Evolutionary conservation across 1,139 yeast genomes (phyloP).

Genomic region (Meyerozyma guilliermondii): DNA sequence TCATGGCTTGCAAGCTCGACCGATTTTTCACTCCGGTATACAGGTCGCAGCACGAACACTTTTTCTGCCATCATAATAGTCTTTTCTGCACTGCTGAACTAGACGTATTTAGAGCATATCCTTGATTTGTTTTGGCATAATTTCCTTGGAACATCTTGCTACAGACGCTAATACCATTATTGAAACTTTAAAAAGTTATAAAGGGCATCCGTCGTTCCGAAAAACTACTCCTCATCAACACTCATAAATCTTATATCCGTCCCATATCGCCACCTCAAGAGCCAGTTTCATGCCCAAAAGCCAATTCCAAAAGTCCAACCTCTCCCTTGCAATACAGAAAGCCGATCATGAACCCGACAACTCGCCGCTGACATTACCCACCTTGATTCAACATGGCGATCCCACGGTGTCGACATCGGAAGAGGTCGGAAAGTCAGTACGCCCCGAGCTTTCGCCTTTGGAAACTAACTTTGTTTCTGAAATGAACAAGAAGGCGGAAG

Average conservation of each 20-base stretch:
- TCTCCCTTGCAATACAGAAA: constrained; percentile 43
- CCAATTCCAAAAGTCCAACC: constrained; percentile 33
- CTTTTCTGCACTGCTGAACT: background rate
- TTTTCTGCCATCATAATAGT: background rate
- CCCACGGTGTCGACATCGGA: constrained; percentile 16
- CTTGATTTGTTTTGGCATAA: background rate
- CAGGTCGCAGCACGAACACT: background rate
- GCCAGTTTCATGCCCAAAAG: constrained; percentile 25
- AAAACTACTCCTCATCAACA: background rate
- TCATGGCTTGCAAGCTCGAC: too few relatives aligned
- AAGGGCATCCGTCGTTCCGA: background rate
- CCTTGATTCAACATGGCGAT: constrained; percentile 11
- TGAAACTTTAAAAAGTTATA: background rate
- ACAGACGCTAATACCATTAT: too few relatives aligned
- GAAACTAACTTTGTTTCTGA: constrained; percentile 25
- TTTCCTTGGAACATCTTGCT: background rate
- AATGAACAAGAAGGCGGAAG: background rate
- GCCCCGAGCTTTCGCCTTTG: constrained; percentile 34
- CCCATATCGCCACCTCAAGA: background rate
- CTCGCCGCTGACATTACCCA: constrained; percentile 10
- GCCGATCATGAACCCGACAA: constrained; percentile 21
- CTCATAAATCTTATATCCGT: background rate
- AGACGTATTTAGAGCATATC: background rate
- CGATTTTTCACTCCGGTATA: background rate
- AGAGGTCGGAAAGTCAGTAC: constrained; percentile 25